Conservation (phyloP, 2,329 filamentous ascomycete species). For the Beauveria asiatica region DNA sequence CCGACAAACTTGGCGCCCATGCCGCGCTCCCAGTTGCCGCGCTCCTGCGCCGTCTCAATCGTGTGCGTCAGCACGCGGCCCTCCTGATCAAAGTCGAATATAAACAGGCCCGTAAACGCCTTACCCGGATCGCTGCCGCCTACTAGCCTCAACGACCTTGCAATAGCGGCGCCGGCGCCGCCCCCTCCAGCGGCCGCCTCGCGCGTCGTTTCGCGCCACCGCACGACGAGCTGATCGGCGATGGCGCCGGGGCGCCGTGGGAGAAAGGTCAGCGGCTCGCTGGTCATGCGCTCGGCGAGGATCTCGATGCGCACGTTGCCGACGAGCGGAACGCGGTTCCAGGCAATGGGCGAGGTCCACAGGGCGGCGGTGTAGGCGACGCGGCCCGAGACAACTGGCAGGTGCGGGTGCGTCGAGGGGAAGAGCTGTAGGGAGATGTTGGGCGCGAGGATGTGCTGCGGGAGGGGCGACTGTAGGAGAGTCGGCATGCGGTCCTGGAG, state of each 20-base stretch:
- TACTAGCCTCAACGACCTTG: conserved; percentile 33
- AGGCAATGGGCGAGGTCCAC: conserved; percentile 93
- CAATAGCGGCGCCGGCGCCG: conserved; percentile 24
- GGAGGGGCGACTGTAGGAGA: conserved; percentile 56
- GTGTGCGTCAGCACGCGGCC: conserved; percentile 80
- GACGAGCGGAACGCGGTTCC: conserved; percentile 85
- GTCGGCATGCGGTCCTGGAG: conserved; percentile 60
- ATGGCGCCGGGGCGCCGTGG: conserved; percentile 43
- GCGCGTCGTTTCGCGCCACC: conserved; percentile 54
- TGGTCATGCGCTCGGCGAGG: conserved; percentile 78
- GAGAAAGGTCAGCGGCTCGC: conserved; percentile 41
- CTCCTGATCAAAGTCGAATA: conserved; percentile 89
- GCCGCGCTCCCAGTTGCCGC: conserved; percentile 72
- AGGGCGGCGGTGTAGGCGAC: conserved; percentile 88
- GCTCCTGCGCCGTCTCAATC: conserved; percentile 86
- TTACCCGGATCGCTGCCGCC: conserved; percentile 46
- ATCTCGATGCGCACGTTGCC: conserved; percentile 86
- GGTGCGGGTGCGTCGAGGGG: conserved; percentile 72
- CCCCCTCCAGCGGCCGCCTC: neutral
- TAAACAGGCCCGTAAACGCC: conserved; percentile 84
- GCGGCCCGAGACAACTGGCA: conserved; percentile 84
- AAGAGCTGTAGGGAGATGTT: conserved; percentile 64
- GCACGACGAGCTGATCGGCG: conserved; percentile 78
- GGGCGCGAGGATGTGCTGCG: conserved; percentile 68
- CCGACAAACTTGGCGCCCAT: conserved; percentile 78